Conservation (phyloP, 2,329 filamentous ascomycete genomes). For the Epichloe bromicola region DNA sequence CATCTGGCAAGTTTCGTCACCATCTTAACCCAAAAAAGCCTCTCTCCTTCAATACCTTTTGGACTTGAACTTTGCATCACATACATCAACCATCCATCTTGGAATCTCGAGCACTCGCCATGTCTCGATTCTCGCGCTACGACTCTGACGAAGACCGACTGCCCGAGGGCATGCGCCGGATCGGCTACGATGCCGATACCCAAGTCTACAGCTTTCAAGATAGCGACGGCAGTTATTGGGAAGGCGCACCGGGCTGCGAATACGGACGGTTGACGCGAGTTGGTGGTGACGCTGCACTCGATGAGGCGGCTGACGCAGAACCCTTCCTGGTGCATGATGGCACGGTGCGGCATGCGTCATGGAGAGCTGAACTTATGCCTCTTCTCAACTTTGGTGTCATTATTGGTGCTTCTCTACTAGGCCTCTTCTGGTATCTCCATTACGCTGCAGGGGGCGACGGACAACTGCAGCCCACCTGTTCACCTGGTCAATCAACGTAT, state of each 20-base stretch:
- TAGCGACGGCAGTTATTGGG: conserved; percentile 33
- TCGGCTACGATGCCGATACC: conserved; percentile 43
- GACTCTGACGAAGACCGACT: conserved; percentile 38
- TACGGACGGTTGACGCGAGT: conserved; percentile 35
- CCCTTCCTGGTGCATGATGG: conserved; percentile 17
- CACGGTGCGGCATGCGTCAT: conserved; percentile 23
- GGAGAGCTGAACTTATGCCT: conserved; percentile 39
- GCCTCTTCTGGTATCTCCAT: conserved; percentile 35
- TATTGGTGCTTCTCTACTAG: conserved; percentile 35
- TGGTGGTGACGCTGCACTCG: conserved; percentile 17
- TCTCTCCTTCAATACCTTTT: no score
- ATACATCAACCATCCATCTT: no score
- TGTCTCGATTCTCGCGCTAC: conserved; percentile 30
- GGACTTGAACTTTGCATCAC: no score
- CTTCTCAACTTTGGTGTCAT: conserved; percentile 46
- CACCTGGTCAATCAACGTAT: conserved; percentile 22
- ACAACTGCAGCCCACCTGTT: conserved; percentile 10
- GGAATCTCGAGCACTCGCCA: conserved; percentile 8
- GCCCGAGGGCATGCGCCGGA: conserved; percentile 39
- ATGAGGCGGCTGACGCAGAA: conserved; percentile 16
- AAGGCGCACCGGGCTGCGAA: conserved; percentile 34
- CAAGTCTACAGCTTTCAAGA: conserved; percentile 40
- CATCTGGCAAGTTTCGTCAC: no score
- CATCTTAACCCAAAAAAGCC: no score
- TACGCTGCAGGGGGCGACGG: conserved; percentile 12